A percentile compares a stretch with the other conserved stretches of the same genome.
phyloP scores from a whole-genome alignment of 371 early-diverging fungal species.

The Circinella minor region DNA sequence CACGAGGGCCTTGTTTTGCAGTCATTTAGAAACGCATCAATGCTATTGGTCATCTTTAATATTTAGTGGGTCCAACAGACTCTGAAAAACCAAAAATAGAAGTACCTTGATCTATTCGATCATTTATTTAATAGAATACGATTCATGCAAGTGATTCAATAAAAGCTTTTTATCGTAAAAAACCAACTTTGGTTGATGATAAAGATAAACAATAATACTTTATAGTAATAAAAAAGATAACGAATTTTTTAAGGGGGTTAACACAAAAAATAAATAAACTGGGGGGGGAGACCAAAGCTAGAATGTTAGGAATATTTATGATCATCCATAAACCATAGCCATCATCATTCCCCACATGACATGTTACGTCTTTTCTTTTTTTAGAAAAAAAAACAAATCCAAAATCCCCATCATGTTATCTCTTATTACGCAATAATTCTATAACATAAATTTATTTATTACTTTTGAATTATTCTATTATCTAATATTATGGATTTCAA shows the following conservation, averaged over 20 bases:
- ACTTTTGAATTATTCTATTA: too few relatives aligned
- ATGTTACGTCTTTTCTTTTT: neutral
- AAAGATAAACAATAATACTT: neutral
- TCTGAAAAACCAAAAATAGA: slow-evolving; percentile 21
- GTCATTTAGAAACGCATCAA: slow-evolving; percentile 21
- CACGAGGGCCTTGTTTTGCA: slow-evolving; percentile 24
- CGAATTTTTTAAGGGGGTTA: too few relatives aligned
- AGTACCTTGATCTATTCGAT: slow-evolving; percentile 27
- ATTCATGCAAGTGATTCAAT: slow-evolving; percentile 41
- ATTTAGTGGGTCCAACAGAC: slow-evolving; percentile 34
- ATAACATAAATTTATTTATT: too few relatives aligned
- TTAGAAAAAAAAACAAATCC: too few relatives aligned
- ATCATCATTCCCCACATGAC: neutral
- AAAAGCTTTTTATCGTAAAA: slow-evolving; percentile 25
- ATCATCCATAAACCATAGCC: too few relatives aligned
- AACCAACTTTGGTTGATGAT: neutral
- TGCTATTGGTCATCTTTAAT: slow-evolving; percentile 22
- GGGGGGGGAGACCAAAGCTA: too few relatives aligned
- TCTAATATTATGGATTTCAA: too few relatives aligned
- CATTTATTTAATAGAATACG: slow-evolving; percentile 33
- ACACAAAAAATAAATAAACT: too few relatives aligned
- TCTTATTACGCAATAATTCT: slow-evolving; percentile 6
- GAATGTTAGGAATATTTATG: too few relatives aligned
- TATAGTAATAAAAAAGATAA: too few relatives aligned
- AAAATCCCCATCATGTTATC: slow-evolving; percentile 2